Base-by-base conservation (phyloP, 768 basidiomycete genomes). In the Lactarius deliciosus region DNA sequence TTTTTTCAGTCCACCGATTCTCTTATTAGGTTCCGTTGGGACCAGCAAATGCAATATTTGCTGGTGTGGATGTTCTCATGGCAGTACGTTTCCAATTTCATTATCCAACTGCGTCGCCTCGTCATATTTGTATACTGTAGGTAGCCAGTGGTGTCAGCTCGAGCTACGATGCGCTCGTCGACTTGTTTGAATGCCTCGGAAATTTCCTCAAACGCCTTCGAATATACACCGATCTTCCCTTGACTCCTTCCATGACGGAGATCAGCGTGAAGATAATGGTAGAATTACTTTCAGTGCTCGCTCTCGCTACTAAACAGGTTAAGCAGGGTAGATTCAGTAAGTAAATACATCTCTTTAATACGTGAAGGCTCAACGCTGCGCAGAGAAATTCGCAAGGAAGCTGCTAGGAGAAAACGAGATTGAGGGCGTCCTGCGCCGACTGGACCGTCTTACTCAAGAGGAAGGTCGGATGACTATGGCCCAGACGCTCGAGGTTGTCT, bases 261-360 rank as follows among this genome's bases (percentile, higher is more conserved):
- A 40, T 65, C 0, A 22, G 54, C 0, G 8, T 65, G 2, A 55
- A 60, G 15, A 65, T 60, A 22, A n/a, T 65, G 41, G 64, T 45
- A 2, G 58, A 65, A 34, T 1, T 65, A 13, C 53, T 60, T 1
- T 32, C 40, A 5, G 59, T 65, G 5, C 30, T 60, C 13, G 47
- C 58, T 5, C 20, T 60, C 1, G 59, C 59, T 5, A 60, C 64
- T 5, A 65, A 65, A 32, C 59, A 60, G 20, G 28, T 65, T 1
- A 40, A 43, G 3, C 40, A 65, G 38, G 64, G 64, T 3, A 40
- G 58, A 7, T 13, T 65, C 9, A 55, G 64, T 65, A 13, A 55
- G 64, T n/a, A 2, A 7, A 1, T 3, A 8, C 6, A 40, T 20
- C 15, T 6, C 3, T 2, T 53, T 20, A 5, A 43, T 18, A 34